A percentile compares a stretch with the other conserved stretches of the same genome.
Evolutionary conservation across 177 flowering plant genomes (phyloP).

Genomic region (Tripterygium wilfordii): DNA sequence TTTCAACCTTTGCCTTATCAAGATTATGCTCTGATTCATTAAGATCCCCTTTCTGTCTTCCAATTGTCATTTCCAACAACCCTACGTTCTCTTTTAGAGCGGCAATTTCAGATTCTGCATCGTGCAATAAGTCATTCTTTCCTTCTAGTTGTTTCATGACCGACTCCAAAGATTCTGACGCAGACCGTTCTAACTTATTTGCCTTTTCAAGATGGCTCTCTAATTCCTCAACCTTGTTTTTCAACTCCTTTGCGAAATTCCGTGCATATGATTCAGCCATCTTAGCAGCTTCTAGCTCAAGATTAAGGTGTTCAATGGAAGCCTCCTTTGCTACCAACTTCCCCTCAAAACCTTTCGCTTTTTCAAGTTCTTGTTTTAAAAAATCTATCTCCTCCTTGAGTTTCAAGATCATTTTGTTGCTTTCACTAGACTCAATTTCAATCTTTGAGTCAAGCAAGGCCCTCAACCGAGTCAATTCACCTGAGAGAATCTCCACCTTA

Average conservation of each 20-base stretch:
- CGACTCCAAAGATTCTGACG: slow-evolving; percentile 61
- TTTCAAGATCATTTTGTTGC: slow-evolving; percentile 32
- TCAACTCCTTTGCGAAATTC: slow-evolving; percentile 52
- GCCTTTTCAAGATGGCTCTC: slow-evolving; percentile 49
- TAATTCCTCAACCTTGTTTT: slow-evolving; percentile 46
- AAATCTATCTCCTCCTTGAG: slow-evolving; percentile 55
- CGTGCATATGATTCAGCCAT: slow-evolving; percentile 68
- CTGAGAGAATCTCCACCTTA: slow-evolving; percentile 60
- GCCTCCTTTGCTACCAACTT: slow-evolving; percentile 48
- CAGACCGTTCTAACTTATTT: slow-evolving; percentile 58
- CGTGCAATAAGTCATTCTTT: slow-evolving; percentile 52
- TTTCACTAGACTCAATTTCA: slow-evolving; percentile 43
- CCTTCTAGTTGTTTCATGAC: slow-evolving; percentile 71
- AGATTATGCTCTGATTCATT: slow-evolving; percentile 44
- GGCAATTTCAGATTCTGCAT: slow-evolving; percentile 61
- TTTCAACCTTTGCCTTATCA: slow-evolving; percentile 46
- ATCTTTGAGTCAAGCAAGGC: slow-evolving; percentile 52
- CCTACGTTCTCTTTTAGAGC: slow-evolving; percentile 59
- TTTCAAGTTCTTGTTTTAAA: slow-evolving; percentile 50
- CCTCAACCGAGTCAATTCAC: slow-evolving; percentile 60
- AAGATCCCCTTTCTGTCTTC: slow-evolving; percentile 47
- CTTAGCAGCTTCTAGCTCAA: slow-evolving; percentile 63
- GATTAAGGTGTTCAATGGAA: slow-evolving; percentile 52
- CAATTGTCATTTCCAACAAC: slow-evolving; percentile 58
- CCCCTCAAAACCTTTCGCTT: slow-evolving; percentile 34